Evolutionary conservation across 352 stramenopile species (phyloP).

Genomic region (Pythium plurisporium): DNA sequence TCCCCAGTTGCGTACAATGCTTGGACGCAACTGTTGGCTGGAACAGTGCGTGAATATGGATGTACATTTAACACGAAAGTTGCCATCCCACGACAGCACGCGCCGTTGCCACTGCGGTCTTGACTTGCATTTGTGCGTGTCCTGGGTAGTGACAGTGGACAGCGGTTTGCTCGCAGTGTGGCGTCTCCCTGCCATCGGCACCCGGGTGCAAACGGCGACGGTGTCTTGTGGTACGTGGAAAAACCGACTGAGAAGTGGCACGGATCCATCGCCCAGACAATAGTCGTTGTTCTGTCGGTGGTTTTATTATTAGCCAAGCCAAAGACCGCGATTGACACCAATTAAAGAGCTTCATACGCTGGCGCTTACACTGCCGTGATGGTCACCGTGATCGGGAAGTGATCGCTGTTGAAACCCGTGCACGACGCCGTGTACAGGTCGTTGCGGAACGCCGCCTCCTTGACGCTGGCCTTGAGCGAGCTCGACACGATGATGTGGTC

Average conservation of each 20-base stretch:
- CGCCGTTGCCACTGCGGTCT: background rate
- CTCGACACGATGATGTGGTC: conserved; percentile 63
- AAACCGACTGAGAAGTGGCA: too few species aligned
- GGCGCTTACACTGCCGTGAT: conserved; percentile 9
- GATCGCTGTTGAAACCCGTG: conserved; percentile 53
- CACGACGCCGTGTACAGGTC: conserved; percentile 47
- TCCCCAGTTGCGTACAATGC: too few species aligned
- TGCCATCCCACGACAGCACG: background rate
- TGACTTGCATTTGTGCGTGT: background rate
- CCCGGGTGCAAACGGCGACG: background rate
- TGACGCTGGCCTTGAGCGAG: conserved; percentile 34
- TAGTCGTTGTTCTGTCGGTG: too few species aligned
- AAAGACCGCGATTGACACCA: too few species aligned
- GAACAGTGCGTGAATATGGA: too few species aligned
- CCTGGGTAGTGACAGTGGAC: background rate
- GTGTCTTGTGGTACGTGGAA: background rate
- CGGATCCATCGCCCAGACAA: too few species aligned
- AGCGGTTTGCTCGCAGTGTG: background rate
- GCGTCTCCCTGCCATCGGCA: too few species aligned
- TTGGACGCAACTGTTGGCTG: too few species aligned
- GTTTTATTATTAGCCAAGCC: too few species aligned
- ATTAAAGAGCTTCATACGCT: background rate
- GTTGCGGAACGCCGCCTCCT: conserved; percentile 46
- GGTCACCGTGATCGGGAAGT: conserved; percentile 39
- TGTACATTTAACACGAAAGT: too few species aligned